Conservation (phyloP, 495 filamentous ascomycete species). For the Sordaria brevicollis region DNA sequence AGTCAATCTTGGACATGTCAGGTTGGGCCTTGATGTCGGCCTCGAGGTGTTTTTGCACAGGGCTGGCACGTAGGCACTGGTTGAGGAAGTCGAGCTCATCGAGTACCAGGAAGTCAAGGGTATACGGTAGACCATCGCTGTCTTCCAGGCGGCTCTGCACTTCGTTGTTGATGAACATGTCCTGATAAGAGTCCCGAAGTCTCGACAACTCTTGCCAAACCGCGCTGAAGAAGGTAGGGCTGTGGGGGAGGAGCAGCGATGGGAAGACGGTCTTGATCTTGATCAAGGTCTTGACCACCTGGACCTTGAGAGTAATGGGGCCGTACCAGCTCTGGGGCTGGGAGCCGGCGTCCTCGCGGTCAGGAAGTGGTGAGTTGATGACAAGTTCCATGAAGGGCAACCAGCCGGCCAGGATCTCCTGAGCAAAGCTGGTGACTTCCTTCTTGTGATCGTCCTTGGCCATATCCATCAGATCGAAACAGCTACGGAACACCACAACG, state of each 20-base stretch:
- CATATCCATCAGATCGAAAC: slow-evolving; percentile 92
- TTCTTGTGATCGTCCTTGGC: slow-evolving; percentile 82
- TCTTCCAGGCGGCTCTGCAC: slow-evolving; percentile 83
- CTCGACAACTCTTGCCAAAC: slow-evolving; percentile 77
- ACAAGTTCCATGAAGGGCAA: slow-evolving; percentile 72
- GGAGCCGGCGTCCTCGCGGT: slow-evolving; percentile 24
- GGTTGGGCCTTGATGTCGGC: slow-evolving; percentile 51
- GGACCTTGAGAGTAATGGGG: slow-evolving; percentile 74
- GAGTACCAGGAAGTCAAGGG: slow-evolving; percentile 83
- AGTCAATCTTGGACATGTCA: slow-evolving; percentile 49
- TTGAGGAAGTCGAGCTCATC: slow-evolving; percentile 94
- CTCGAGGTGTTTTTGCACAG: slow-evolving; percentile 76
- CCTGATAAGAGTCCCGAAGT: slow-evolving; percentile 59
- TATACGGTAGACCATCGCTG: slow-evolving; percentile 83
- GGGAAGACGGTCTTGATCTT: slow-evolving; percentile 81
- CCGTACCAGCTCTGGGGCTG: slow-evolving; percentile 56
- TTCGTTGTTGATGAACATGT: slow-evolving; percentile 75
- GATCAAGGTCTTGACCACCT: slow-evolving; percentile 85
- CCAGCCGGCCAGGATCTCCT: slow-evolving; percentile 73
- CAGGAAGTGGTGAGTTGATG: slow-evolving; percentile 61
- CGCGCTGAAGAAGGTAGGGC: slow-evolving; percentile 64
- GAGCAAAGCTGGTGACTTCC: slow-evolving; percentile 78
- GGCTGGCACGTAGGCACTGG: slow-evolving; percentile 68
- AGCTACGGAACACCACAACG: slow-evolving; percentile 76
- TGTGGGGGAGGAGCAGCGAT: slow-evolving; percentile 67